Percentiles rank a stretch among this genome's conserved stretches.
Conservation (phyloP, 441 rosid genomes). For the Eutrema salsugineum region DNA sequence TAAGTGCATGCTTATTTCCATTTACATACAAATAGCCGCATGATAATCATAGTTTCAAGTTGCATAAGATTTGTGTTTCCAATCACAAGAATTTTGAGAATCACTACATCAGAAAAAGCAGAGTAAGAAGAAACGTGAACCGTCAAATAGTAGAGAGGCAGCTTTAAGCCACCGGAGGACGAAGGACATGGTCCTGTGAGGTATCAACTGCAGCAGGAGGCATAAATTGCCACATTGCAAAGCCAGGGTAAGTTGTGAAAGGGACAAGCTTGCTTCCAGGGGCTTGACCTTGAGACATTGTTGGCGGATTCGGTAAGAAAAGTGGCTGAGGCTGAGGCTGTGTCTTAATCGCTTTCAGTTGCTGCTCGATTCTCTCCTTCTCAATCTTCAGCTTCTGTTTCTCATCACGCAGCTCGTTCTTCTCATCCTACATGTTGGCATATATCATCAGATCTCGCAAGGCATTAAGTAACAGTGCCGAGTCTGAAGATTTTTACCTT, state of each 20-base stretch:
- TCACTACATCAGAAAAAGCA: background rate
- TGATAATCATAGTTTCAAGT: constrained; percentile 3
- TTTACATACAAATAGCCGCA: constrained; percentile 12
- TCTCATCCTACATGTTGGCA: constrained; percentile 24
- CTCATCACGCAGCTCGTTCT: constrained; percentile 66
- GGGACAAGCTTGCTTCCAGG: constrained; percentile 93
- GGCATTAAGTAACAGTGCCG: background rate
- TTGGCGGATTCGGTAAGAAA: constrained; percentile 60
- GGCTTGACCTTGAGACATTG: constrained; percentile 72
- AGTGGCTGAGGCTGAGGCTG: constrained; percentile 41
- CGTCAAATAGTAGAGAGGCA: constrained; percentile 16
- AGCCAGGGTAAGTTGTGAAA: constrained; percentile 78
- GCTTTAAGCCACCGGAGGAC: constrained; percentile 88
- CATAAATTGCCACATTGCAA: constrained; percentile 99
- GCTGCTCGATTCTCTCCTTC: constrained; percentile 68
- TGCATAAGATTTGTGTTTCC: background rate
- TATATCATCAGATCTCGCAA: background rate
- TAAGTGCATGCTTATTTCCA: constrained; percentile 19
- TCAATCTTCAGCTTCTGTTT: constrained; percentile 73
- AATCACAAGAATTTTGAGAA: constrained; percentile 6
- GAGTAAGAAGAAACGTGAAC: background rate
- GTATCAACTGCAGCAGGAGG: constrained; percentile 95
- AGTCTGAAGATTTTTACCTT: constrained; percentile 41
- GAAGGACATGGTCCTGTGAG: constrained; percentile 95
- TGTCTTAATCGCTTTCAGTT: constrained; percentile 44